Evolutionary conservation across 306 rosid species (phyloP).

Genomic region (Arachis hypogaea): DNA sequence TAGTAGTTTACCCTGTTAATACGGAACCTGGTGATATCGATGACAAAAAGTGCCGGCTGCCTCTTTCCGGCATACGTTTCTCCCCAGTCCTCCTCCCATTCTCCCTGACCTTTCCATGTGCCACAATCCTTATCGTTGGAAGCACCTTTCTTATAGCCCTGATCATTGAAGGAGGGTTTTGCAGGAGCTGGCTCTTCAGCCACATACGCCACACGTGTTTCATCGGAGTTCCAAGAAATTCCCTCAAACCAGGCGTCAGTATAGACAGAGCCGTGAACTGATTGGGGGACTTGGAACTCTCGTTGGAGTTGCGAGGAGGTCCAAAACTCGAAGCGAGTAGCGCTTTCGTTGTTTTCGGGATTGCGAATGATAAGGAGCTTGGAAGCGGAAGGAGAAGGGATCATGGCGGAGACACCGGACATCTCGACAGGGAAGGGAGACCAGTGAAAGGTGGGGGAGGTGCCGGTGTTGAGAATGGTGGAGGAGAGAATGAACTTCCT

Average conservation of each 20-base stretch:
- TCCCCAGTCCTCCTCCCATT: conserved; percentile 94
- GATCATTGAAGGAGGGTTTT: conserved; percentile 77
- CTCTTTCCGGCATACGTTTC: conserved; percentile 92
- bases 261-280: conserved; percentile 80
- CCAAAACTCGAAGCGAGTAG: conserved; percentile 76
- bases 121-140: conserved; percentile 61
- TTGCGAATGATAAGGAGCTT: conserved; percentile 73
- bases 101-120: conserved; percentile 93
- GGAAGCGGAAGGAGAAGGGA: conserved; percentile 85
- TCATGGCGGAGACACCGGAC: conserved; percentile 67
- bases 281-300: conserved; percentile 72
- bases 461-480: conserved; percentile 45
- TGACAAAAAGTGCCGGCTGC: conserved; percentile 88
- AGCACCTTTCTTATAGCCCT: conserved; percentile 65
- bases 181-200: conserved; percentile 86
- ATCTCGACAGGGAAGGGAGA: conserved; percentile 83
- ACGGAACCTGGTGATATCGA: conserved; percentile 62
- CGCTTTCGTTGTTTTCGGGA: conserved; percentile 67
- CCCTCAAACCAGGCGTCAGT: conserved; percentile 97
- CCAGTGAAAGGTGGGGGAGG: conserved; percentile 62
- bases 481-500: conserved; percentile 71
- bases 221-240: conserved; percentile 83
- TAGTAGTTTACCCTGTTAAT: no score
- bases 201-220: conserved; percentile 78
- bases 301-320: conserved; percentile 58